These are phyloP conservation scores for Pholiota molesta DNA, from an alignment of 768 basidiomycete species.

Conservation along the genomic window DNA sequence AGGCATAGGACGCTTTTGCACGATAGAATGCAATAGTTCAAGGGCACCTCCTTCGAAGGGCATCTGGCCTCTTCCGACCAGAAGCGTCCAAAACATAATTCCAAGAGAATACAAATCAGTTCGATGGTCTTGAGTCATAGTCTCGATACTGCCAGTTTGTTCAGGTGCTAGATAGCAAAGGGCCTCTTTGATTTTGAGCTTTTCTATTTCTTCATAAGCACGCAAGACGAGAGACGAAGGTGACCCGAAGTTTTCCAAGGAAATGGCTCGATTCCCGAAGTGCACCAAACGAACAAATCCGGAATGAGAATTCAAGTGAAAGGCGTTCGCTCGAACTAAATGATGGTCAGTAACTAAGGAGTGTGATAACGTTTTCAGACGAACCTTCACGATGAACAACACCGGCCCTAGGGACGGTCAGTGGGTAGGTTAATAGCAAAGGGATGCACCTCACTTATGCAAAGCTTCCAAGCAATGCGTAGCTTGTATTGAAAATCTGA, in stretches of 20 bases:
- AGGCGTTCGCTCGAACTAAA: conserved; percentile 73
- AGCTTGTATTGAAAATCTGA: conserved; percentile 74
- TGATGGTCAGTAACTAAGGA: conserved; percentile 2
- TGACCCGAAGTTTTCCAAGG: conserved; percentile 71
- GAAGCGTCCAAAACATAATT: conserved; percentile 72
- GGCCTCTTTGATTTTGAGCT: conserved; percentile 74
- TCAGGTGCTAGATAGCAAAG: conserved; percentile 77
- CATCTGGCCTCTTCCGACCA: conserved; percentile 71
- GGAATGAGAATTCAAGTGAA: conserved; percentile 71
- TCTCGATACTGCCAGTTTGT: conserved; percentile 75
- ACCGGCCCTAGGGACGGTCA: conserved; percentile 43
- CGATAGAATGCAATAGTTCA: conserved; percentile 71
- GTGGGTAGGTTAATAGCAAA: conserved; percentile 5
- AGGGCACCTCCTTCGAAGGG: conserved; percentile 62
- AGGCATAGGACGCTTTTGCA: conserved; percentile 73
- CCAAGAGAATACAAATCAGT: conserved; percentile 79
- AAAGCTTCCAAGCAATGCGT: conserved; percentile 71
- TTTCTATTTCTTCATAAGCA: conserved; percentile 61
- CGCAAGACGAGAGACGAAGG: conserved; percentile 70
- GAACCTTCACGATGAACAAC: conserved; percentile 71
- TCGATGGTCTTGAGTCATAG: conserved; percentile 70
- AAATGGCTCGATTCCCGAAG: conserved; percentile 74
- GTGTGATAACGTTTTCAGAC: neutral
- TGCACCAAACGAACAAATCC: conserved; percentile 73
- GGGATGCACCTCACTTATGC: conserved; percentile 47